Evolutionary conservation across 495 filamentous ascomycete genomes (phyloP).

Genomic region (Hypomontagnella monticulosa): DNA sequence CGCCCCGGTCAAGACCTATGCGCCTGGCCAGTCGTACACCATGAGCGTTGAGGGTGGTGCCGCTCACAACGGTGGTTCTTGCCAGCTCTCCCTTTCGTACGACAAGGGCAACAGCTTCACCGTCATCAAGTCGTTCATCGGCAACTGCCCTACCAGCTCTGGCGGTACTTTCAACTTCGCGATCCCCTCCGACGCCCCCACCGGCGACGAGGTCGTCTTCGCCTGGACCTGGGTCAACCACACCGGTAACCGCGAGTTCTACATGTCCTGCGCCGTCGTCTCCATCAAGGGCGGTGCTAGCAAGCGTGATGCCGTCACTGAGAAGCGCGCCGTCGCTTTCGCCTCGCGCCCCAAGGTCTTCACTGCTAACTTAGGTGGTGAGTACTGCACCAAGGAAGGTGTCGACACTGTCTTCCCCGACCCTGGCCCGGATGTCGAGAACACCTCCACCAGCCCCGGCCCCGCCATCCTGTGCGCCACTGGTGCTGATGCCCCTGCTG

Average conservation of each 20-base stretch:
- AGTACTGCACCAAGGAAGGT: constrained; percentile 63
- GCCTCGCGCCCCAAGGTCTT: constrained; percentile 65
- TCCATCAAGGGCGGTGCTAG: constrained; percentile 56
- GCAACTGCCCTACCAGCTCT: constrained; percentile 63
- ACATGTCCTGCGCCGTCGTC: constrained; percentile 73
- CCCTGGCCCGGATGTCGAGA: constrained; percentile 70
- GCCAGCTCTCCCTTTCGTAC: constrained; percentile 71
- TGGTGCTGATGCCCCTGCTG: constrained; percentile 46
- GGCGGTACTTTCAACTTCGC: constrained; percentile 65
- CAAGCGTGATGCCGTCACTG: constrained; percentile 42
- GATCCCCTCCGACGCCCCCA: constrained; percentile 68
- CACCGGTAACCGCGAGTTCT: constrained; percentile 73
- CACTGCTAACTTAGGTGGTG: constrained; percentile 65
- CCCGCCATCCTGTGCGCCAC: constrained; percentile 45
- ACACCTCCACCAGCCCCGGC: constrained; percentile 43
- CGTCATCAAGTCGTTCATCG: constrained; percentile 73
- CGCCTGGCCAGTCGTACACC: constrained; percentile 65
- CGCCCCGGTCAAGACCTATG: constrained; percentile 58
- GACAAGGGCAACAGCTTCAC: constrained; percentile 69
- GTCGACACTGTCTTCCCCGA: constrained; percentile 74
- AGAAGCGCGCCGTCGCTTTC: constrained; percentile 55
- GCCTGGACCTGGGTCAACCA: constrained; percentile 74
- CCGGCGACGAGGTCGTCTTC: constrained; percentile 67
- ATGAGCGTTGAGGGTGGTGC: constrained; percentile 68
- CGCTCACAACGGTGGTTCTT: constrained; percentile 70